Evolutionary conservation across 305 asterid genomes (phyloP).

Genomic region (Solanum hybrid): DNA sequence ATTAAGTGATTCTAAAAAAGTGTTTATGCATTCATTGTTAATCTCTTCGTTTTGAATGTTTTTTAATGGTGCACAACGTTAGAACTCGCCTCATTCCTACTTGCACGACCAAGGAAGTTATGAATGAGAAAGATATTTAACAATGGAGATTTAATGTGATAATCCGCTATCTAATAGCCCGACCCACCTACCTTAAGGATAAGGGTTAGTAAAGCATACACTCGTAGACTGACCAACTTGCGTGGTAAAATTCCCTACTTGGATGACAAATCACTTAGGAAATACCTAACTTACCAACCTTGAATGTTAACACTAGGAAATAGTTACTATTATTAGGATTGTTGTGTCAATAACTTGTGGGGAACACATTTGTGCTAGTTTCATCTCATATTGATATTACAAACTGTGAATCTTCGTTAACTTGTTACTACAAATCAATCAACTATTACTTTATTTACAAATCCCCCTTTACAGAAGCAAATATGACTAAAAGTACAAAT

Average conservation of each 20-base stretch:
- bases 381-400: not conserved
- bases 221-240: not conserved
- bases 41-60: not conserved
- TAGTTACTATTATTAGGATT: not conserved
- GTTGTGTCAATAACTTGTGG: not conserved
- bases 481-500: not conserved
- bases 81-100: not conserved
- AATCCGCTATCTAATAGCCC: not conserved
- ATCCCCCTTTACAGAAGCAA: not conserved
- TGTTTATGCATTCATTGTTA: not conserved
- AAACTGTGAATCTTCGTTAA: not conserved
- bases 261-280: not conserved
- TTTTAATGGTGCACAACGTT: not conserved
- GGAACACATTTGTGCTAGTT: not conserved
- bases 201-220: not conserved
- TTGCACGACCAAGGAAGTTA: not conserved
- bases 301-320: not conserved
- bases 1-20: not conserved
- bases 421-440: not conserved
- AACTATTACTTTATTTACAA: not conserved
- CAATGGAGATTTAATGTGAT: too few species aligned
- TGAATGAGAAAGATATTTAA: not conserved
- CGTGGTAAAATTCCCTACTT: not conserved
- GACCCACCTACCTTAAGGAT: not conserved
- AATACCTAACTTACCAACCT: not conserved